Evolutionary conservation across 495 filamentous ascomycete species (phyloP).

Genomic region (Aspergillus mulundensis): DNA sequence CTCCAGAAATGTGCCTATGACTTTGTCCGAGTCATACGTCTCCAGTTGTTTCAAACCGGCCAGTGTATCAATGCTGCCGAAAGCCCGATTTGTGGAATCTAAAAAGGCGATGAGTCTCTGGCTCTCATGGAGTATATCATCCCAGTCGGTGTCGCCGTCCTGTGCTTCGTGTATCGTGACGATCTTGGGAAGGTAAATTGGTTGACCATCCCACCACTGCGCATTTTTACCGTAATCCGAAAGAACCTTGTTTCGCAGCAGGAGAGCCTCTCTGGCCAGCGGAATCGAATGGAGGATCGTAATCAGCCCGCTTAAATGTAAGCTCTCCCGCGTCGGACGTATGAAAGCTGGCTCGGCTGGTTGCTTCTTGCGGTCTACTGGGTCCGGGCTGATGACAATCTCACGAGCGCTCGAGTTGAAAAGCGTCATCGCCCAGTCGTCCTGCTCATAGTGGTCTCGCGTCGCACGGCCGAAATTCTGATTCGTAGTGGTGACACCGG

Average conservation of each 20-base stretch:
- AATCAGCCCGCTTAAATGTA: conserved; percentile 64
- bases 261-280: conserved; percentile 68
- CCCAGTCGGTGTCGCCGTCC: conserved; percentile 34
- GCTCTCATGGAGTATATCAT: conserved; percentile 46
- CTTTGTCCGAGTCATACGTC: conserved; percentile 30
- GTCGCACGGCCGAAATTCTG: conserved; percentile 69
- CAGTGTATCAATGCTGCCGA: conserved; percentile 67
- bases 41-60: conserved; percentile 40
- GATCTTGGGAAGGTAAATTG: conserved; percentile 55
- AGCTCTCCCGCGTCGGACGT: conserved; percentile 54
- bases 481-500: conserved; percentile 45
- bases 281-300: conserved; percentile 85
- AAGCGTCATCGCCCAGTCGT: conserved; percentile 71
- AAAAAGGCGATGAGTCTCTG: conserved; percentile 88
- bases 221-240: conserved; percentile 63
- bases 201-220: conserved; percentile 82
- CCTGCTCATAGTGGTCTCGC: conserved; percentile 65
- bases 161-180: conserved; percentile 47
- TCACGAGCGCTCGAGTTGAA: conserved; percentile 53
- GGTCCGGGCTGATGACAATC: conserved; percentile 56
- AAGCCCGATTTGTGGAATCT: conserved; percentile 72
- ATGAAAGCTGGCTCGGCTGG: conserved; percentile 65
- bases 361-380: conserved; percentile 56
- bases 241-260: conserved; percentile 48
- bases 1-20: conserved; percentile 34